Base-by-base conservation (phyloP, 2,329 filamentous ascomycete species). In the Elsinoe arachidis region DNA sequence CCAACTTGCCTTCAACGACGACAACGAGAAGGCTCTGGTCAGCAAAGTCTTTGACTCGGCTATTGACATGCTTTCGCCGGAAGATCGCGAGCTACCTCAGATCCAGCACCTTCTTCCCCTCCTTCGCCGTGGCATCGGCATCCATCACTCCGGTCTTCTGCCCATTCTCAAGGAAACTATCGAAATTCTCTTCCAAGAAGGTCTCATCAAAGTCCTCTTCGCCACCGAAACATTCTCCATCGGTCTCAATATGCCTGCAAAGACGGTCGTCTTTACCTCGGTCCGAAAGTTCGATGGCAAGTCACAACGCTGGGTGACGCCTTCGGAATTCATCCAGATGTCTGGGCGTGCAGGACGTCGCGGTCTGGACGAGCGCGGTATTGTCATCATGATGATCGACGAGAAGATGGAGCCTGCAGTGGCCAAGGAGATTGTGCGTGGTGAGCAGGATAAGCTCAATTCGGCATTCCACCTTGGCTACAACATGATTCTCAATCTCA, bases 341-440 rank as follows among this genome's bases (percentile, higher is more conserved):
- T 96, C 93, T 56, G 93, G 93, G 61, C 88, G 93, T 73, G 93
- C 93, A 59, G 93, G 93, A 69, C 88, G 93, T 80, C 86, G 93
- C 83, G 93, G 93, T 74, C 86, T 99, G 56, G 93, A 99, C 75
- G 91, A 96, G 61, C 87, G 93, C 63, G 93, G 93, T 80, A 95
- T 97, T 65, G 93, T 99, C 64, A 97, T 99, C 70, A 97, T 99
- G 90, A 97, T 99, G 92, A 88, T 99, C 61, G 87, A 95, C 68
- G 88, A 95, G 71, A 90, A 93, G 74, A 92, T 99, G 76, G 93
- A 99, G 67, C 93, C 93, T 1, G 84, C 89, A 1, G 85, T 87
- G n/a, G 92, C 93, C 41, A 95, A 95, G 73, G 86, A 88, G 62
- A 96, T 99, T 65, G 93, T 99, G 11, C 90, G 93, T 55, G 93